Evolutionary conservation across 2,329 filamentous ascomycete genomes (phyloP).

Genomic region (Hypoxylon sp.): DNA sequence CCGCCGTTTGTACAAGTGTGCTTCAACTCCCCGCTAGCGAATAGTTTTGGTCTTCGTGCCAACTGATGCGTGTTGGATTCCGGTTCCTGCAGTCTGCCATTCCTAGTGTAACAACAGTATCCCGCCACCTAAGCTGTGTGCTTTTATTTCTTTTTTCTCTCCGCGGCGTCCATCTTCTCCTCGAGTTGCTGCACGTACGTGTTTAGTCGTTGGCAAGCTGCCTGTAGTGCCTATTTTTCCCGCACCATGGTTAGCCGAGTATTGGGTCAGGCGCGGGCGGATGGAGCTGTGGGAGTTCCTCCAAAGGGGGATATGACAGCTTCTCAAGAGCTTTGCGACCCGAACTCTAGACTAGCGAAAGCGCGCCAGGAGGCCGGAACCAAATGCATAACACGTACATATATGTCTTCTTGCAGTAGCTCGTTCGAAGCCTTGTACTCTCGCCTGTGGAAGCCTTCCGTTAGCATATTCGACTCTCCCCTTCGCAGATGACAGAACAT

Average conservation of each 20-base stretch:
- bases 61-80: conserved; percentile 13
- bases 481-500: conserved; percentile 1
- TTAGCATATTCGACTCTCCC: conserved; percentile 26
- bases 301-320: conserved; percentile 13
- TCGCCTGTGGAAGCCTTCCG: conserved; percentile 52
- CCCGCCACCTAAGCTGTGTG: not conserved
- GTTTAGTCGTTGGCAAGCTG: conserved; percentile 85
- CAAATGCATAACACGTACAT: conserved; percentile 72
- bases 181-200: conserved; percentile 84
- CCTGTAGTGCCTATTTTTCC: conserved; percentile 77
- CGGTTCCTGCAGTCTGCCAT: conserved; percentile 27
- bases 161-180: conserved; percentile 73
- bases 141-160: conserved; percentile 70
- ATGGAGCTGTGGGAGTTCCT: conserved; percentile 26
- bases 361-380: conserved; percentile 41
- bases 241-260: conserved; percentile 29
- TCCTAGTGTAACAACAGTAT: not conserved
- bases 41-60: conserved; percentile 14
- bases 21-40: conserved; percentile 29
- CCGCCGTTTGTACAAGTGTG: conserved; percentile 20
- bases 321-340: conserved; percentile 7
- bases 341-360: conserved; percentile 18
- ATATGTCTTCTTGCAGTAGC: conserved; percentile 93
- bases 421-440: conserved; percentile 96
- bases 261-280: conserved; percentile 22